Conservation (phyloP, 2,329 filamentous ascomycete species). For the Scedosporium dehoogii region DNA sequence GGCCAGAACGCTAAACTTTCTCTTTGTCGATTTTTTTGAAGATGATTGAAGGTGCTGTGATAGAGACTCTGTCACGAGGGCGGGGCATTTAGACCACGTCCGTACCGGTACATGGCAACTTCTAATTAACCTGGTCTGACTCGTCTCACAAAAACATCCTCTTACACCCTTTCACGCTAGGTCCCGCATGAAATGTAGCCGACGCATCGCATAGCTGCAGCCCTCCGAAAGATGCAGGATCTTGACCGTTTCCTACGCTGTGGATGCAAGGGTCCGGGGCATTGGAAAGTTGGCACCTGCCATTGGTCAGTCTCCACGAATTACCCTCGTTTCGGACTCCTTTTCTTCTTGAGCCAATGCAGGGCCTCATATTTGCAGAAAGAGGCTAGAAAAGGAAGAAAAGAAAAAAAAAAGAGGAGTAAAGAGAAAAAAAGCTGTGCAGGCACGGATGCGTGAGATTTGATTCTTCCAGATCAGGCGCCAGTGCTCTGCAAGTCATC, state of each 20-base stretch:
- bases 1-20: constrained; percentile 2
- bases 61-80: background rate
- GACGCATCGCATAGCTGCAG: constrained; percentile 2
- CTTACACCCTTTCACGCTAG: background rate
- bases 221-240: background rate
- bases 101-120: background rate
- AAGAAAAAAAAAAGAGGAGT: no score
- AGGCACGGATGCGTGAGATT: no score
- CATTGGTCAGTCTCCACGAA: background rate
- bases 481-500: background rate
- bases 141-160: background rate
- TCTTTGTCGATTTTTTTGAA: constrained; percentile 24
- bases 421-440: no score
- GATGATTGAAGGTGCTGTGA: constrained; percentile 7
- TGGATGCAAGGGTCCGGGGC: constrained; percentile 2
- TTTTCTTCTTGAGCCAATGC: background rate
- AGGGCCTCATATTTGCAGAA: no score
- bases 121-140: background rate
- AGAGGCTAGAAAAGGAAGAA: no score
- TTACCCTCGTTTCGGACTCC: background rate
- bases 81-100: background rate
- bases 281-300: background rate
- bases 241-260: background rate
- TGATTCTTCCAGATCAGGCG: no score
- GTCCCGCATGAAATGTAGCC: background rate